A percentile compares a stretch with the other conserved stretches of the same genome.
These are phyloP conservation scores for Balamuthia mandrillaris DNA, from an alignment of 208 protist genomes.

Conservation along the genomic window DNA sequence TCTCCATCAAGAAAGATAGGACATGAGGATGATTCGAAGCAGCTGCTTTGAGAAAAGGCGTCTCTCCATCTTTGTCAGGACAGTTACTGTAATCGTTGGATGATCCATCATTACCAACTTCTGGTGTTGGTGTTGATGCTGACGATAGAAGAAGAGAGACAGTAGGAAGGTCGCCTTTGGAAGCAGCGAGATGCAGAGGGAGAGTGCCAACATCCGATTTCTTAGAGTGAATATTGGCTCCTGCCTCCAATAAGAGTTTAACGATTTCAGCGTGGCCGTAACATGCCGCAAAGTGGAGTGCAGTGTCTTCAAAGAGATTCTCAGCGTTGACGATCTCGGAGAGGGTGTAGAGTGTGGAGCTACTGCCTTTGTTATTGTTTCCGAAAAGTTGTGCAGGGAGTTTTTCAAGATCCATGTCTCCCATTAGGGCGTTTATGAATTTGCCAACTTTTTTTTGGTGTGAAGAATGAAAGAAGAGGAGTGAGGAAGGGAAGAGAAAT, in stretches of 20 bases:
- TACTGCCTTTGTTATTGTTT: neutral
- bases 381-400: neutral
- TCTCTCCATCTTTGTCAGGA: constrained; percentile 17
- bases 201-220: neutral
- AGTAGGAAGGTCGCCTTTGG: too few species aligned
- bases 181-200: neutral
- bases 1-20: neutral
- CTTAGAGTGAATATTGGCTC: neutral
- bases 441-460: too few species aligned
- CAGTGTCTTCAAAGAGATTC: neutral
- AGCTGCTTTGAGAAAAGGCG: neutral
- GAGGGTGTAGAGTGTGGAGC: neutral
- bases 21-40: constrained; percentile 5
- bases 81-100: too few species aligned
- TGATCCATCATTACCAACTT: too few species aligned
- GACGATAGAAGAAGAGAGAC: too few species aligned
- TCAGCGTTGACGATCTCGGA: neutral
- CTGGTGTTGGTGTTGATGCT: too few species aligned
- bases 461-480: too few species aligned
- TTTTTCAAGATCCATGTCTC: neutral
- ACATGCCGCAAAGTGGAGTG: neutral
- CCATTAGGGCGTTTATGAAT: too few species aligned
- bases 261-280: neutral
- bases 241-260: neutral
- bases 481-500: too few species aligned